Evolutionary conservation across 257 asterid species (phyloP), one percentile per base, ranked within the genome.

Genomic region (Buddleja alternifolia): DNA sequence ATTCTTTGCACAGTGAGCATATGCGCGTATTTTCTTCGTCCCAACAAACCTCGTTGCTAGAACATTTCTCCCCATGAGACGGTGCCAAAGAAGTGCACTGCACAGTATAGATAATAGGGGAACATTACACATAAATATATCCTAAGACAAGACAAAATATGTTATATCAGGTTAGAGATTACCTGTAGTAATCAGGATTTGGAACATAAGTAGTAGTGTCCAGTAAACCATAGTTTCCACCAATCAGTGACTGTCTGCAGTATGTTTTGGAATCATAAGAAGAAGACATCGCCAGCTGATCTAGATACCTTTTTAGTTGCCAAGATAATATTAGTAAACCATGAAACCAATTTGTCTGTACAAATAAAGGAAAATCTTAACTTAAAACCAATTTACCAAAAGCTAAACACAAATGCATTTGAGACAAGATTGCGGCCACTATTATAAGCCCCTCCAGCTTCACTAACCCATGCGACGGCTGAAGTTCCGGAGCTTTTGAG

Each of bases 61-160:
- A 68, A 88, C 96, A 7, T 63, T 73, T 62, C 75, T 78, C 63
- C 97, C 98, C 97, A 93, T 90, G 66, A 93, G 79, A 32, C 90
- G 93, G 67, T 93, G 95, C 98, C 98, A 93, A 12, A 93, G 93
- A 39, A 93, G 92, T 37, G 96, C 97, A 60, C 97, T 92, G 87
- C 78, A 69, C 67, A 51, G 44, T 44, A 11, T 44, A 68, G 34
- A 4, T 1, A n/a, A 23, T 4, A 10, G 40, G 14, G 17, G 17
- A 23, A 10, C 14, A 39, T 37, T 6, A 8, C 17, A 5, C 2
- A 51, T 51, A 29, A 4, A 25, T 66, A 19, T 54, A 54, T 21
- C 53, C 24, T 40, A 12, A 32, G 42, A 36, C 12, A 54, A 19
- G 23, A 34, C 15, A 25, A 14, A 55, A 5, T 46, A 47, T 10